These are phyloP conservation scores for Hypseocharis bilobata DNA, from an alignment of 441 rosid species.

Conservation along the genomic window DNA sequence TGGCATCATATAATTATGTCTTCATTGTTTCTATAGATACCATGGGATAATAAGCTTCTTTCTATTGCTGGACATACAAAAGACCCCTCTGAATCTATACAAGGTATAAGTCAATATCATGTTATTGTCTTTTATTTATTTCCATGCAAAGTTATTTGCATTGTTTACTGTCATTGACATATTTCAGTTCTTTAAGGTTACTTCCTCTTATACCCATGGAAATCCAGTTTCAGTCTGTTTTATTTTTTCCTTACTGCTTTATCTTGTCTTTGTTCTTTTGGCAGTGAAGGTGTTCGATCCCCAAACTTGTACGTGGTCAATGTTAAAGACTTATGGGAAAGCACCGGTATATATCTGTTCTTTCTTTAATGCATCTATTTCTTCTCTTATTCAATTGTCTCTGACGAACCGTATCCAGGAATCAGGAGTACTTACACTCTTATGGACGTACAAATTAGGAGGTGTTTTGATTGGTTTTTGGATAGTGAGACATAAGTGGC, in stretches of 20 bases:
- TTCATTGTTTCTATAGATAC: constrained; percentile 42
- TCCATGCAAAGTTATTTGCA: not conserved
- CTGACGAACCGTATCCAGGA: constrained; percentile 1
- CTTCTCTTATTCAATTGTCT: not conserved
- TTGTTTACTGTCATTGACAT: not conserved
- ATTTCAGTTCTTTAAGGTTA: not conserved
- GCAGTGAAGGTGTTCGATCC: constrained; percentile 85
- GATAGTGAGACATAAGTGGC: not conserved
- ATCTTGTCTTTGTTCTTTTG: constrained; percentile 23
- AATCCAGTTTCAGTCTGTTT: not conserved
- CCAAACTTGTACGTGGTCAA: constrained; percentile 68
- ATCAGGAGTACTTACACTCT: not conserved
- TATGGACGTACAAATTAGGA: too few relatives aligned
- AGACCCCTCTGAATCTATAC: constrained; percentile 79
- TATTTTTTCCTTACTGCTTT: not conserved
- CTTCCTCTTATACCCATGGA: not conserved
- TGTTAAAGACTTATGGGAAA: constrained; percentile 85
- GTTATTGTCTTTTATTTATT: not conserved
- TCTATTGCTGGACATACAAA: constrained; percentile 92
- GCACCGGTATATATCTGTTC: constrained; percentile 55
- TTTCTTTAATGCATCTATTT: not conserved
- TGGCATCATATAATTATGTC: constrained; percentile 15
- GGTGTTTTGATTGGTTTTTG: not conserved
- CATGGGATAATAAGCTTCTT: constrained; percentile 88
- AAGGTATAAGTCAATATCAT: constrained; percentile 34